Evolutionary conservation across 2,329 filamentous ascomycete genomes (phyloP).

Genomic region (Botrytis elliptica): DNA sequence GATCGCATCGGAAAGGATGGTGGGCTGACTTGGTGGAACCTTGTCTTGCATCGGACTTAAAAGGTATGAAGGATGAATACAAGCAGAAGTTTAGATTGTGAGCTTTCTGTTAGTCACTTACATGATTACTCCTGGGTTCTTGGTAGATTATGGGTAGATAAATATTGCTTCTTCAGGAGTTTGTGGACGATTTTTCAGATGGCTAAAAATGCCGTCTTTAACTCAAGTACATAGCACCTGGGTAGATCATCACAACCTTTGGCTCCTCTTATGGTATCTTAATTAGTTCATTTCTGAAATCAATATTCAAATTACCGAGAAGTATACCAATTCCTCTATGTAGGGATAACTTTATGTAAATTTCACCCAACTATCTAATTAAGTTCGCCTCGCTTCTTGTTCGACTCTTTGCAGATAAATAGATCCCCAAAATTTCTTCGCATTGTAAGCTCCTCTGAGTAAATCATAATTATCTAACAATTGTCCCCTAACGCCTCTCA

Average conservation of each 20-base stretch:
- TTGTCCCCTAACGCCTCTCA: neutral
- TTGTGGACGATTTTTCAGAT: no score
- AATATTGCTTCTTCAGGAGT: neutral
- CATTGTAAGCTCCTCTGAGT: neutral
- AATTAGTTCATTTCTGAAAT: neutral
- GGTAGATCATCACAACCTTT: neutral
- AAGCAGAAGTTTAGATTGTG: constrained; percentile 1
- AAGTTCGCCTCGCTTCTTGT: neutral
- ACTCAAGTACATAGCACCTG: neutral
- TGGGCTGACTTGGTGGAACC: constrained; percentile 11
- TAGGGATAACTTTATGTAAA: neutral
- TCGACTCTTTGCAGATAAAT: neutral
- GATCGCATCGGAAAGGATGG: constrained; percentile 18
- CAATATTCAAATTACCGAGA: neutral
- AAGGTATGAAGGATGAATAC: constrained; percentile 14
- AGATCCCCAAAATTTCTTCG: neutral
- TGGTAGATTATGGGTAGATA: neutral
- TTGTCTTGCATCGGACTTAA: constrained; percentile 14
- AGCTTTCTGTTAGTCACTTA: neutral
- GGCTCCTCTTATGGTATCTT: neutral
- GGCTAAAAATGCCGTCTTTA: no score
- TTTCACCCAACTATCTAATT: neutral
- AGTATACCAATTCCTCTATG: neutral
- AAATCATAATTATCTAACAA: neutral
- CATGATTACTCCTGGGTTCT: neutral